Percentiles rank a stretch among this genome's conserved stretches.
Conservation (phyloP, 352 stramenopile genomes). For the Phytophthora meadii region DNA sequence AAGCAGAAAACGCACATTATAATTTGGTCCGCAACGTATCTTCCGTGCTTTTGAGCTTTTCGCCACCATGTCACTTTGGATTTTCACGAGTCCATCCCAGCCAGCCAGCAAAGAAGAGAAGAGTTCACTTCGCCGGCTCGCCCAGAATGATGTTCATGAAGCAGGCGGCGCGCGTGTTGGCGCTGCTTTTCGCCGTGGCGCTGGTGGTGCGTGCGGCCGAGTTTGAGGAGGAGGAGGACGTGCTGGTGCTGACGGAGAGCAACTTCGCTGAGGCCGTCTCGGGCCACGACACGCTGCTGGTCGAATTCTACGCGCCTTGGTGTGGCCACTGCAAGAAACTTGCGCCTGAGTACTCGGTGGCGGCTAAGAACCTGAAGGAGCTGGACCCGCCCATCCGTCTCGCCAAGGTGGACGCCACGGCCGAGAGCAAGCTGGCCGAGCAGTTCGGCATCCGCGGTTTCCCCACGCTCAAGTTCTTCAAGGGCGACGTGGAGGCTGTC, state of each 20-base stretch:
- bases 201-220: conserved; percentile 53
- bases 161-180: conserved; percentile 49
- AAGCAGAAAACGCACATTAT: background rate
- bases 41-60: background rate
- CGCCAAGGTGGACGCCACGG: conserved; percentile 91
- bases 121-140: conserved; percentile 7
- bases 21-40: conserved; percentile 10
- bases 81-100: conserved; percentile 42
- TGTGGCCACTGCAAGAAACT: conserved; percentile 96
- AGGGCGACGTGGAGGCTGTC: conserved; percentile 75
- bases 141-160: conserved; percentile 67
- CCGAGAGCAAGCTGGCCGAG: conserved; percentile 78
- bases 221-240: conserved; percentile 90
- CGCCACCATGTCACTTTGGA: conserved; percentile 44
- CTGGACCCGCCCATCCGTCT: conserved; percentile 79
- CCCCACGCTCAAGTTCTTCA: conserved; percentile 95
- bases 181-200: conserved; percentile 60
- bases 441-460: conserved; percentile 89
- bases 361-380: conserved; percentile 83
- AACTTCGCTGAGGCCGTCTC: conserved; percentile 92
- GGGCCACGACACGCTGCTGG: conserved; percentile 87
- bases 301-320: conserved; percentile 96
- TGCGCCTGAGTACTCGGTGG: conserved; percentile 90
- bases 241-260: conserved; percentile 92
- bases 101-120: conserved; percentile 14